These are phyloP conservation scores for Monosporozyma solicola DNA, from an alignment of 805 yeast species.

Conservation along the genomic window DNA sequence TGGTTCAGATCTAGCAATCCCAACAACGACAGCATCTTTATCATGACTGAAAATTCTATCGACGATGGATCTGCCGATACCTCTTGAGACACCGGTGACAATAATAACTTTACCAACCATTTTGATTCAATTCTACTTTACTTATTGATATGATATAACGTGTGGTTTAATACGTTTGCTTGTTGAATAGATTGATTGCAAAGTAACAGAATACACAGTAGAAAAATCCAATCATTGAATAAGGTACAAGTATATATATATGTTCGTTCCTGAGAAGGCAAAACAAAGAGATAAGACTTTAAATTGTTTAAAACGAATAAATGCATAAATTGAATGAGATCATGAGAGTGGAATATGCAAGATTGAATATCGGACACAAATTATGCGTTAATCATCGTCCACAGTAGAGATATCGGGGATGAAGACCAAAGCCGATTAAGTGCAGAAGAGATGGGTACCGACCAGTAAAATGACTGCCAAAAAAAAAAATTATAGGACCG, in stretches of 20 bases:
- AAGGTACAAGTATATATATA: not conserved
- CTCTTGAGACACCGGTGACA: slow-evolving; percentile 59
- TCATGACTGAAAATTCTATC: slow-evolving; percentile 36
- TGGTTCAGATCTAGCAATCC: slow-evolving; percentile 57
- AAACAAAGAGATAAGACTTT: no score
- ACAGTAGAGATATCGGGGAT: no score
- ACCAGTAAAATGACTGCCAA: no score
- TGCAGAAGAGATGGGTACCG: no score
- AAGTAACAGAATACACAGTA: not conserved
- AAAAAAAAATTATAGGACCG: no score
- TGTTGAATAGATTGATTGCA: not conserved
- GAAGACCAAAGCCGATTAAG: no score
- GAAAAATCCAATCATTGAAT: not conserved
- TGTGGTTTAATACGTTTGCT: slow-evolving; percentile 14
- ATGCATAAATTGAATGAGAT: no score
- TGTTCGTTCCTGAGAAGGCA: no score
- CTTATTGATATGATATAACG: not conserved
- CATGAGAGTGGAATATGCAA: no score
- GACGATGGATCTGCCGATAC: slow-evolving; percentile 74
- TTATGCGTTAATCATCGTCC: no score
- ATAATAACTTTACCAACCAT: slow-evolving; percentile 36
- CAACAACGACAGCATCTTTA: slow-evolving; percentile 45
- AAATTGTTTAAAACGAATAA: no score
- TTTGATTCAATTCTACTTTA: not conserved
- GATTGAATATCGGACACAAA: no score